These are phyloP conservation scores for Cyphellophora attinorum DNA, from an alignment of 2,329 filamentous ascomycete species.

Conservation along the genomic window DNA sequence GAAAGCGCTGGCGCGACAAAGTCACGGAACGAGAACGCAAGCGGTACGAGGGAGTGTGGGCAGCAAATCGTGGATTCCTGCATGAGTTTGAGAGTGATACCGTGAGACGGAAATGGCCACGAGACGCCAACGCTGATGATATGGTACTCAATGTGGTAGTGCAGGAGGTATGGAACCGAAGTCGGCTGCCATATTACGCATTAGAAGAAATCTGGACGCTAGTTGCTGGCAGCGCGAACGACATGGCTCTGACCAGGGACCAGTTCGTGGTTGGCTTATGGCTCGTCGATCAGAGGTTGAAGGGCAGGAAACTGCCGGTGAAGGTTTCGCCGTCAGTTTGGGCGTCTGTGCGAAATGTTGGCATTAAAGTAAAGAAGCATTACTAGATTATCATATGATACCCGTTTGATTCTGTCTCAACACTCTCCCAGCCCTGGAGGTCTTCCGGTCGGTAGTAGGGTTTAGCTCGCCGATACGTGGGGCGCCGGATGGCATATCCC, in stretches of 20 bases:
- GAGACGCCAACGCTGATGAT: constrained; percentile 6
- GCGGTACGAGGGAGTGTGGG: constrained; percentile 42
- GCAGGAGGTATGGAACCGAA: constrained; percentile 40
- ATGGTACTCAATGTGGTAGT: constrained; percentile 36
- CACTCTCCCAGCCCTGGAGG: too few species aligned
- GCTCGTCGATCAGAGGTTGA: constrained; percentile 39
- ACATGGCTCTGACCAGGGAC: constrained; percentile 29
- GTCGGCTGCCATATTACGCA: constrained; percentile 27
- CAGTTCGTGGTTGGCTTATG: constrained; percentile 43
- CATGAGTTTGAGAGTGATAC: constrained; percentile 17
- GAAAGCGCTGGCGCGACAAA: constrained; percentile 34
- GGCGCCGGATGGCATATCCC: too few species aligned
- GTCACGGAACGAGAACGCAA: constrained; percentile 36
- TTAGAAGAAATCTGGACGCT: constrained; percentile 38
- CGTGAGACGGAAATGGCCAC: constrained; percentile 6
- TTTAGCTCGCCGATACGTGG: too few species aligned
- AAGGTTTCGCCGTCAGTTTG: constrained; percentile 38
- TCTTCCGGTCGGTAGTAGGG: too few species aligned
- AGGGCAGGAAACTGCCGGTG: constrained; percentile 35
- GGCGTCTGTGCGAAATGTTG: constrained; percentile 33
- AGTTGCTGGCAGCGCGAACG: constrained; percentile 21
- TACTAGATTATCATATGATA: too few species aligned
- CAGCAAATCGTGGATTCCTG: constrained; percentile 35
- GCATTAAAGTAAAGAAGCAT: too few species aligned
- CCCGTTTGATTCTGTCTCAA: too few species aligned